phyloP scores from a whole-genome alignment of 2,329 filamentous ascomycete genomes.

The Cladosporium sp. region DNA sequence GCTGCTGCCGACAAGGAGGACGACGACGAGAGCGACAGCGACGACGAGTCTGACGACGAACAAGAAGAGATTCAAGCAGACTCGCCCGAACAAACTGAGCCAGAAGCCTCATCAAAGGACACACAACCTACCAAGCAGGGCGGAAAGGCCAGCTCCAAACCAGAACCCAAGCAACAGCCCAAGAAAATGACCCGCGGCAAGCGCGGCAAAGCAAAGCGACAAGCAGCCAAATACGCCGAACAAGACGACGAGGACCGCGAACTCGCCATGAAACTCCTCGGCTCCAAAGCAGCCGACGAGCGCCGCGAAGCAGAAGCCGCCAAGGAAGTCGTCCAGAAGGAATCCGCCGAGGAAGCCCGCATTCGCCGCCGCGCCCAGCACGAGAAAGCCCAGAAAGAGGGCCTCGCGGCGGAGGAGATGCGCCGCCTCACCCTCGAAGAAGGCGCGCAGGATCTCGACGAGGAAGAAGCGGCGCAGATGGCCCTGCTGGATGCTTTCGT shows the following conservation, averaged over 20 bases:
- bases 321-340: slow-evolving; percentile 64
- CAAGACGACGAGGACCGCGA: slow-evolving; percentile 93
- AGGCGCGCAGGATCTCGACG: slow-evolving; percentile 45
- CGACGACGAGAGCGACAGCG: slow-evolving; percentile 31
- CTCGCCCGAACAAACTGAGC: slow-evolving; percentile 25
- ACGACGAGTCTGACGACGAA: slow-evolving; percentile 28
- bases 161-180: slow-evolving; percentile 28
- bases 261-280: slow-evolving; percentile 83
- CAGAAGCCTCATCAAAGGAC: slow-evolving; percentile 21
- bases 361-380: slow-evolving; percentile 79
- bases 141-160: slow-evolving; percentile 28
- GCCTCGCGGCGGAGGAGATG: slow-evolving; percentile 72
- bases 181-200: slow-evolving; percentile 65
- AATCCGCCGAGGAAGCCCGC: slow-evolving; percentile 64
- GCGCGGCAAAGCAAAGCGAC: slow-evolving; percentile 80
- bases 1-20: slow-evolving; percentile 34
- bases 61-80: slow-evolving; percentile 32
- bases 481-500: slow-evolving; percentile 70
- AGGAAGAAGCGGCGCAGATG: slow-evolving; percentile 45
- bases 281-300: slow-evolving; percentile 67
- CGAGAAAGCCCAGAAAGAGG: slow-evolving; percentile 72
- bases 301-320: slow-evolving; percentile 66
- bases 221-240: slow-evolving; percentile 84
- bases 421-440: slow-evolving; percentile 63
- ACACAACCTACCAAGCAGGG: background rate